A percentile compares a stretch with the other conserved stretches of the same genome.
phyloP scores from a whole-genome alignment of 306 rosid genomes.

The Quercus gilva region DNA sequence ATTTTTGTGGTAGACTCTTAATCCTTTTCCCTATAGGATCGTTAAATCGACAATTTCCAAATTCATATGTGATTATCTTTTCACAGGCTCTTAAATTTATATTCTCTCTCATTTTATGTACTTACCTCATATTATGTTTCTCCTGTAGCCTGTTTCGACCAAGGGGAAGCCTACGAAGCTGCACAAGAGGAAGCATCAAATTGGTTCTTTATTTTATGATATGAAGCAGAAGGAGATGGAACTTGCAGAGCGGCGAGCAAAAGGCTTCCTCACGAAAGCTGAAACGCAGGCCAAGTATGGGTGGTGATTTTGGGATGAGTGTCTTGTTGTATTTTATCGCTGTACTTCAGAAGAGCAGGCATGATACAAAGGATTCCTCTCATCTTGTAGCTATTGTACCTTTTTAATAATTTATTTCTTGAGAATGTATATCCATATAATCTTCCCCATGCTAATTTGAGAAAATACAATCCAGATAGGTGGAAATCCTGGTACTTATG shows the following conservation, averaged over 20 bases:
- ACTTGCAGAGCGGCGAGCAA: constrained; percentile 76
- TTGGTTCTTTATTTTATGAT: constrained; percentile 71
- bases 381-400: neutral
- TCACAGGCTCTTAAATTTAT: neutral
- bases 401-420: neutral
- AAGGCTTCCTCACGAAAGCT: constrained; percentile 88
- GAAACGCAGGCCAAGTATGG: constrained; percentile 98
- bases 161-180: constrained; percentile 87
- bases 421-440: neutral
- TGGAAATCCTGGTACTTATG: neutral
- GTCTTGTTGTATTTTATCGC: neutral
- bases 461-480: neutral
- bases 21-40: neutral
- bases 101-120: neutral
- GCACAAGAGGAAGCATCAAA: constrained; percentile 97
- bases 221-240: constrained; percentile 93
- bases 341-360: constrained; percentile 5
- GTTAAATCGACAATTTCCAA: neutral
- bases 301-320: constrained; percentile 57
- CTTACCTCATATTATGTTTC: neutral
- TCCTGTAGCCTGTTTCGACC: constrained; percentile 63
- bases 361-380: neutral
- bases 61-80: neutral
- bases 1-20: neutral
- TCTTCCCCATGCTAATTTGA: neutral